A percentile compares a stretch with the other conserved stretches of the same genome.
phyloP scores from a whole-genome alignment of 371 early-diverging fungal species.

The Mortierella polycephala region DNA sequence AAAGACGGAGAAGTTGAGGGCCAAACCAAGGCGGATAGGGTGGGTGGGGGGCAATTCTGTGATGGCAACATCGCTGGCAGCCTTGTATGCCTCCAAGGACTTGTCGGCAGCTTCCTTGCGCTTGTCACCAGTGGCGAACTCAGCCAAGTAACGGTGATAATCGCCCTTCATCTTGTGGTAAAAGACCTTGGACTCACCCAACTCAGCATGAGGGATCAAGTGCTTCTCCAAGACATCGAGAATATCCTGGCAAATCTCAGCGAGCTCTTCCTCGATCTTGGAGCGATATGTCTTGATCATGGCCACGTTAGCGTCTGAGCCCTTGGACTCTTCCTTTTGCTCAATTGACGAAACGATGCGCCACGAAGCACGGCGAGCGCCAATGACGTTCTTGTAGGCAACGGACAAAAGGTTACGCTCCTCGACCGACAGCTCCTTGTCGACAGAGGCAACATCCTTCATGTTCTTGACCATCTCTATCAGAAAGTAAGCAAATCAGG shows the following conservation, averaged over 20 bases:
- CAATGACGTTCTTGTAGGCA: slow-evolving; percentile 99
- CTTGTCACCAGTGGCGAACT: slow-evolving; percentile 91
- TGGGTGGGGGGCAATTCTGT: slow-evolving; percentile 96
- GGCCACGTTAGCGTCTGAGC: slow-evolving; percentile 83
- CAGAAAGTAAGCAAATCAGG: no score
- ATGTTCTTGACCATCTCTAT: slow-evolving; percentile 96
- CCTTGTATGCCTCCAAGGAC: slow-evolving; percentile 97
- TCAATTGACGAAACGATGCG: slow-evolving; percentile 99
- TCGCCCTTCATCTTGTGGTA: slow-evolving; percentile 99
- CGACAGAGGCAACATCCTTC: slow-evolving; percentile 84
- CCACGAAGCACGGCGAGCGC: slow-evolving; percentile 99
- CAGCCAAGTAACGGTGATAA: slow-evolving; percentile 99
- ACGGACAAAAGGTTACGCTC: slow-evolving; percentile 99
- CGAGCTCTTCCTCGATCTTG: slow-evolving; percentile 95
- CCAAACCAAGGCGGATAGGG: slow-evolving; percentile 99
- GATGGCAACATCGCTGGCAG: slow-evolving; percentile 95
- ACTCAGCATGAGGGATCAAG: slow-evolving; percentile 87
- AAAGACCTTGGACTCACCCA: slow-evolving; percentile 98
- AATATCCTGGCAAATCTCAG: slow-evolving; percentile 96
- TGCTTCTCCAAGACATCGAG: slow-evolving; percentile 91
- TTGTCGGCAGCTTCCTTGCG: slow-evolving; percentile 89
- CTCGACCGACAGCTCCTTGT: slow-evolving; percentile 90
- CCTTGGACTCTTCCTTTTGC: slow-evolving; percentile 97
- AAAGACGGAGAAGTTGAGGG: slow-evolving; percentile 99
- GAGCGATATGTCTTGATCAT: slow-evolving; percentile 93